These are phyloP conservation scores for Brasenia schreberi DNA, from an alignment of 164 flowering plant genomes.

Conservation along the genomic window DNA sequence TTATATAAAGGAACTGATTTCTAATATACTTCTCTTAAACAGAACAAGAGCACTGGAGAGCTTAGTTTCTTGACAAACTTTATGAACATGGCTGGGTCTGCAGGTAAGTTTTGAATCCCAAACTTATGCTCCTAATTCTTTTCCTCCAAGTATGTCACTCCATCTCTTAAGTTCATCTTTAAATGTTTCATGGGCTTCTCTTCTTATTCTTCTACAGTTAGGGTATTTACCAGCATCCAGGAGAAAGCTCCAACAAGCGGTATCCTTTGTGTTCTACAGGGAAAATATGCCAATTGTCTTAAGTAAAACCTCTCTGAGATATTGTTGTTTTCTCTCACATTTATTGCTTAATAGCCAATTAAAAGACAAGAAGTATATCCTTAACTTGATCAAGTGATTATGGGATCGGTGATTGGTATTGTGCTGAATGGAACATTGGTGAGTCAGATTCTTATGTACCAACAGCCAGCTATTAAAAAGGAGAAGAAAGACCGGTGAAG, in stretches of 20 bases:
- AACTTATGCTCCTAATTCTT: neutral
- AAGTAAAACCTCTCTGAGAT: too few species aligned
- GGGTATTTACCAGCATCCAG: conserved; percentile 91
- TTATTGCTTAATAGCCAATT: too few species aligned
- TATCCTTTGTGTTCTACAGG: conserved; percentile 33
- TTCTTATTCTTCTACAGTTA: conserved; percentile 39
- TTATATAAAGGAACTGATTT: too few species aligned
- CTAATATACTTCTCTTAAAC: conserved; percentile 12
- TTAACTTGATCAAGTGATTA: conserved; percentile 30
- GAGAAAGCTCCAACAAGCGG: conserved; percentile 88
- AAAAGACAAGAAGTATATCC: neutral
- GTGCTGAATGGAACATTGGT: conserved; percentile 67
- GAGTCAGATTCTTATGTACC: conserved; percentile 64
- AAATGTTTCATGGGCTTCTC: conserved; percentile 1
- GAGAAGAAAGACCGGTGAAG: conserved; percentile 53
- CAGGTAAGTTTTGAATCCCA: conserved; percentile 36
- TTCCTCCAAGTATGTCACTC: neutral
- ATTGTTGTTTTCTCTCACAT: too few species aligned
- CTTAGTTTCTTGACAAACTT: conserved; percentile 89
- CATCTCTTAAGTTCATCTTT: neutral
- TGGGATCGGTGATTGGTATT: conserved; percentile 70
- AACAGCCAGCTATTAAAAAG: conserved; percentile 35
- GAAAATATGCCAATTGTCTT: neutral
- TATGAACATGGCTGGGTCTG: conserved; percentile 78
- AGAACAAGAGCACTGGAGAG: conserved; percentile 92